phyloP scores from a whole-genome alignment of 345 rosid genomes.

The Eucalyptus sp. region DNA sequence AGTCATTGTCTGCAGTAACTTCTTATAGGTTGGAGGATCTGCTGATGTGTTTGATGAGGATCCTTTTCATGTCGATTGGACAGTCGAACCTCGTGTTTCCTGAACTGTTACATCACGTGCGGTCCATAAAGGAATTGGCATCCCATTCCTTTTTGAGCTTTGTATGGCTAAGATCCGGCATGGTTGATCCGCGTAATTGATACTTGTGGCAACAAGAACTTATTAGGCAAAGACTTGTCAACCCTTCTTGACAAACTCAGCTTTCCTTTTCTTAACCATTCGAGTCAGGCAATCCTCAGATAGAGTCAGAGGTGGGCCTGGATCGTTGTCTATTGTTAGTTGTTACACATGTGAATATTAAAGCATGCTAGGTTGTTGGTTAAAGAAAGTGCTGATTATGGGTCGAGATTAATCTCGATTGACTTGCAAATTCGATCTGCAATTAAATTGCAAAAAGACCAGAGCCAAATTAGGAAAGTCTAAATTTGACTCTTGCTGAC shows the following conservation, averaged over 20 bases:
- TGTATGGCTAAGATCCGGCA: neutral
- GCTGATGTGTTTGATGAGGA: neutral
- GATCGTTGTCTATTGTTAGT: neutral
- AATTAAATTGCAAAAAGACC: neutral
- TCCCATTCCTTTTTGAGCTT: neutral
- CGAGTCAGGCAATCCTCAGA: neutral
- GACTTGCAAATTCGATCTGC: neutral
- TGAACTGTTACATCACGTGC: neutral
- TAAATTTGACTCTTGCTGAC: neutral
- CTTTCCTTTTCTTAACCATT: neutral
- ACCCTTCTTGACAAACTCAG: neutral
- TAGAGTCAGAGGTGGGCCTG: neutral
- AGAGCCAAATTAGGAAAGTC: neutral
- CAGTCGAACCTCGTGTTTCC: neutral
- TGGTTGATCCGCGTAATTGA: neutral
- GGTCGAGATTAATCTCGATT: neutral
- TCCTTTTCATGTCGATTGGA: neutral
- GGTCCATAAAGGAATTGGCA: neutral
- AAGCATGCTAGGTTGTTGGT: neutral
- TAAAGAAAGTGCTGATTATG: neutral
- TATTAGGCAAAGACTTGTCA: neutral
- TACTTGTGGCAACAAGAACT: neutral
- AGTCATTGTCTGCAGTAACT: neutral
- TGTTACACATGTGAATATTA: neutral
- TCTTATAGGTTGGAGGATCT: neutral